Percentiles rank a stretch among this genome's conserved stretches.
Conservation (phyloP, 2,329 filamentous ascomycete genomes). For the Colletotrichum coccodes region DNA sequence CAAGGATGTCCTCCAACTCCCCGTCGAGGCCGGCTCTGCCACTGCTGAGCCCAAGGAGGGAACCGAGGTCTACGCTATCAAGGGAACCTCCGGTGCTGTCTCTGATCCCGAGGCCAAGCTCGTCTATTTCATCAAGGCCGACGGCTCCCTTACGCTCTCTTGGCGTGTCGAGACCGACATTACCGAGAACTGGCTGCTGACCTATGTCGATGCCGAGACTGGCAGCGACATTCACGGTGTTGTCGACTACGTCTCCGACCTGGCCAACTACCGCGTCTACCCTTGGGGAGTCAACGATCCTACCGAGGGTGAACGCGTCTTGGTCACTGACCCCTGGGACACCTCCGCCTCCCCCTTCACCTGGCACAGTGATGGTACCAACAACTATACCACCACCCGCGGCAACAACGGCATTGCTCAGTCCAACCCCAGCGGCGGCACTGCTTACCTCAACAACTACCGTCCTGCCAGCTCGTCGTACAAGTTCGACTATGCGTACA, state of each 20-base stretch:
- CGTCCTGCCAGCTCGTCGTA: slow-evolving; percentile 51
- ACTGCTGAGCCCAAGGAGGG: slow-evolving; percentile 40
- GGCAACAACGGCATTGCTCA: slow-evolving; percentile 66
- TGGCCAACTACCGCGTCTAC: slow-evolving; percentile 61
- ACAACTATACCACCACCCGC: slow-evolving; percentile 57
- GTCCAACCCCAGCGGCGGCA: slow-evolving; percentile 55
- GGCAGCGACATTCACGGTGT: slow-evolving; percentile 57
- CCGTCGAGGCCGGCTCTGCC: slow-evolving; percentile 40
- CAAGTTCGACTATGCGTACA: slow-evolving; percentile 54
- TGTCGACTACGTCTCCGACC: slow-evolving; percentile 60
- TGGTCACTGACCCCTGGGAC: slow-evolving; percentile 56
- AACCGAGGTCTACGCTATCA: slow-evolving; percentile 47
- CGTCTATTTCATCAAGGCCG: slow-evolving; percentile 58
- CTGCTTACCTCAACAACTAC: slow-evolving; percentile 40
- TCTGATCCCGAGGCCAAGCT: slow-evolving; percentile 60
- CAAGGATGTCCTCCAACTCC: slow-evolving; percentile 44
- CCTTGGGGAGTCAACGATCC: slow-evolving; percentile 64
- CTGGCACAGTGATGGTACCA: slow-evolving; percentile 59
- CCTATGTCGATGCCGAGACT: slow-evolving; percentile 59
- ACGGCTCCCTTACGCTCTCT: slow-evolving; percentile 54
- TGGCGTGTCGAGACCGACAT: slow-evolving; percentile 66
- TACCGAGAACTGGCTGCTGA: slow-evolving; percentile 60
- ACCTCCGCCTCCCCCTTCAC: slow-evolving; percentile 51
- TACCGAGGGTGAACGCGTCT: slow-evolving; percentile 50
- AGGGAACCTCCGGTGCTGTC: slow-evolving; percentile 54